Percentiles rank a stretch among this genome's conserved stretches.
Evolutionary conservation across 2,329 filamentous ascomycete species (phyloP).

Genomic region (Pseudogymnoascus sp.): DNA sequence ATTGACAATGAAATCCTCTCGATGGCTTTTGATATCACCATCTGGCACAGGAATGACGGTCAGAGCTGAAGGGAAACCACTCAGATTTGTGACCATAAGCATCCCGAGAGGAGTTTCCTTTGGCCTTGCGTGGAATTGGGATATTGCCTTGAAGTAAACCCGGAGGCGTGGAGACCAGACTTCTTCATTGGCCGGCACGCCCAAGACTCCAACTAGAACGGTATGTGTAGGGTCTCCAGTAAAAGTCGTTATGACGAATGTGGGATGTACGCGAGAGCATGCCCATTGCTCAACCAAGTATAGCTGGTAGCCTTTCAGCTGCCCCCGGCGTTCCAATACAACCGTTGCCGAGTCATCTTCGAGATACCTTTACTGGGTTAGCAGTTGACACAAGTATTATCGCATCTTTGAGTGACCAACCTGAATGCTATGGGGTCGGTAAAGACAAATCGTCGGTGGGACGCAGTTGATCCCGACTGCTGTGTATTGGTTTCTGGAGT

Average conservation of each 20-base stretch:
- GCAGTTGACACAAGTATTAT: neutral
- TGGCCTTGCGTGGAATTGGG: slow-evolving; percentile 74
- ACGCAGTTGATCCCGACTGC: neutral
- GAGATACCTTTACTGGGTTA: slow-evolving; percentile 51
- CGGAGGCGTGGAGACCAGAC: slow-evolving; percentile 72
- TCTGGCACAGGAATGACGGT: slow-evolving; percentile 87
- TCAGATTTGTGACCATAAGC: slow-evolving; percentile 89
- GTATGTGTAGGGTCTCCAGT: slow-evolving; percentile 76
- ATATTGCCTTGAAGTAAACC: slow-evolving; percentile 78
- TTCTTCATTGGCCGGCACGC: slow-evolving; percentile 70
- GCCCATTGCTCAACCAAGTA: slow-evolving; percentile 98
- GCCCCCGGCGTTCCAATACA: slow-evolving; percentile 62
- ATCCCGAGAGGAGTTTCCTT: slow-evolving; percentile 76
- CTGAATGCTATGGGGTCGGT: slow-evolving; percentile 59
- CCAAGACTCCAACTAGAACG: slow-evolving; percentile 72
- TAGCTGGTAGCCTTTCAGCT: slow-evolving; percentile 77
- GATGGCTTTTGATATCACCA: slow-evolving; percentile 72
- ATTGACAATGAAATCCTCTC: slow-evolving; percentile 84
- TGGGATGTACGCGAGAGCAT: slow-evolving; percentile 82
- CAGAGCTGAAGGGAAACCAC: slow-evolving; percentile 81
- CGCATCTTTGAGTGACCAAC: slow-evolving; percentile 17
- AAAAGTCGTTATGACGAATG: slow-evolving; percentile 85
- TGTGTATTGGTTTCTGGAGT: neutral
- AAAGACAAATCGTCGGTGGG: slow-evolving; percentile 49
- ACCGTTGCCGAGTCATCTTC: slow-evolving; percentile 73